Evolutionary conservation across 169 alveolate genomes (phyloP).

Genomic region (Cryptosporidium ryanae): DNA sequence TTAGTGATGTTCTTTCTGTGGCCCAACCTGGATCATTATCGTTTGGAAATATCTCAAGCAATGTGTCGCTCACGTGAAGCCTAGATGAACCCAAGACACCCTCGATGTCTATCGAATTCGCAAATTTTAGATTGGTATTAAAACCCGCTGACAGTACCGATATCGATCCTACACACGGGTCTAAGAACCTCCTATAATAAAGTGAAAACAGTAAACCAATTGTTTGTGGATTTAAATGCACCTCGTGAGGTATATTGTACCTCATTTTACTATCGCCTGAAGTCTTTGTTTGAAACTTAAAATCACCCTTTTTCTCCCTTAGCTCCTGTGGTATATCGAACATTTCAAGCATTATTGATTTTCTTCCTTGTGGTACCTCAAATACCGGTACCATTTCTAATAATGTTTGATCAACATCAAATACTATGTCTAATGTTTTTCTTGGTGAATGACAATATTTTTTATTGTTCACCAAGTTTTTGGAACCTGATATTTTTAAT

Average conservation of each 20-base stretch:
- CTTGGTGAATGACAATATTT: conserved; percentile 57
- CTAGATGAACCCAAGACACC: conserved; percentile 52
- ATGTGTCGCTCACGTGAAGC: conserved; percentile 44
- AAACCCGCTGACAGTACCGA: conserved; percentile 58
- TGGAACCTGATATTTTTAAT: conserved; percentile 43
- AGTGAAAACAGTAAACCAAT: conserved; percentile 66
- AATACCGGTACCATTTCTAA: conserved; percentile 61
- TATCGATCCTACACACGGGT: conserved; percentile 70
- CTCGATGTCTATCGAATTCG: conserved; percentile 57
- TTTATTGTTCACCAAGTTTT: conserved; percentile 44
- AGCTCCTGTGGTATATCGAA: conserved; percentile 44
- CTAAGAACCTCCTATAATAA: conserved; percentile 59
- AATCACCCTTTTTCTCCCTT: conserved; percentile 5
- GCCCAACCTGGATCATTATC: conserved; percentile 64
- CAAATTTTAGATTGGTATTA: conserved; percentile 51
- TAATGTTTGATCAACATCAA: conserved; percentile 60
- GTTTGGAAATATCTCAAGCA: conserved; percentile 51
- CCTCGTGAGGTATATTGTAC: conserved; percentile 64
- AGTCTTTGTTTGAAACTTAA: conserved; percentile 20
- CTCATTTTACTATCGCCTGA: conserved; percentile 34
- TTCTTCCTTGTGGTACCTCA: conserved; percentile 47
- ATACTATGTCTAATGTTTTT: conserved; percentile 55
- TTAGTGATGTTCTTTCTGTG: conserved; percentile 61
- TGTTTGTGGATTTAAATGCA: conserved; percentile 60
- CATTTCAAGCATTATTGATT: conserved; percentile 55